phyloP scores from a whole-genome alignment of 176 grass and related monocot species.

The Paspalum notatum region DNA sequence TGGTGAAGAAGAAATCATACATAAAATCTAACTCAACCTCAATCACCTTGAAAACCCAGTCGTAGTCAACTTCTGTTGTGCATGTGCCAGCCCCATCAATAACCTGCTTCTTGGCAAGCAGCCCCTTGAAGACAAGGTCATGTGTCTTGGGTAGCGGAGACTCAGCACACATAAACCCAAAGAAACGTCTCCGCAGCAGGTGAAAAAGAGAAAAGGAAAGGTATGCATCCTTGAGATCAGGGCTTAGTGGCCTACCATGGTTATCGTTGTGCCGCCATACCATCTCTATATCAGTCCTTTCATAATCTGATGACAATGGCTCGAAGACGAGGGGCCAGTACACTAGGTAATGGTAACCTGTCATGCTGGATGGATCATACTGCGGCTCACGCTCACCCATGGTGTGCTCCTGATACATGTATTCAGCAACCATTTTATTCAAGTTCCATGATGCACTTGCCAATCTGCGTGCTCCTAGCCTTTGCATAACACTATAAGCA shows the following conservation, averaged over 20 bases:
- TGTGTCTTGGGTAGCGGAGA: not conserved
- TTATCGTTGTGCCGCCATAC: not conserved
- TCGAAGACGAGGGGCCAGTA: constrained; percentile 14
- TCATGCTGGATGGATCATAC: constrained; percentile 11
- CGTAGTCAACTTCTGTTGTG: too few species aligned
- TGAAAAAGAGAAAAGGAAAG: constrained; percentile 39
- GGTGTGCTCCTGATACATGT: constrained; percentile 21
- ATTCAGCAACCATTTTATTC: constrained; percentile 35
- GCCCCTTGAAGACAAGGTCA: constrained; percentile 19
- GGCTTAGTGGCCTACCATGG: not conserved
- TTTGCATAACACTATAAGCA: too few species aligned
- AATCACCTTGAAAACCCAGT: too few species aligned
- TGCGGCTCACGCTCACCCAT: not conserved
- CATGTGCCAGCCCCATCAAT: not conserved
- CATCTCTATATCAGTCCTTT: constrained; percentile 1
- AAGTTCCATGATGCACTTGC: constrained; percentile 25
- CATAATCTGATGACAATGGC: too few species aligned
- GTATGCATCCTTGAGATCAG: constrained; percentile 12
- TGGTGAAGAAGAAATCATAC: too few species aligned
- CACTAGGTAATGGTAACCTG: constrained; percentile 32
- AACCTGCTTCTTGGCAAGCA: not conserved
- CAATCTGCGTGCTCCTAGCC: not conserved
- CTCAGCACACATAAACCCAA: constrained; percentile 7
- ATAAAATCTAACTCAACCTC: too few species aligned
- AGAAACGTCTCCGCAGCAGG: constrained; percentile 23